Evolutionary conservation across 2,329 filamentous ascomycete species (phyloP).

Genomic region (Didymella sp.): DNA sequence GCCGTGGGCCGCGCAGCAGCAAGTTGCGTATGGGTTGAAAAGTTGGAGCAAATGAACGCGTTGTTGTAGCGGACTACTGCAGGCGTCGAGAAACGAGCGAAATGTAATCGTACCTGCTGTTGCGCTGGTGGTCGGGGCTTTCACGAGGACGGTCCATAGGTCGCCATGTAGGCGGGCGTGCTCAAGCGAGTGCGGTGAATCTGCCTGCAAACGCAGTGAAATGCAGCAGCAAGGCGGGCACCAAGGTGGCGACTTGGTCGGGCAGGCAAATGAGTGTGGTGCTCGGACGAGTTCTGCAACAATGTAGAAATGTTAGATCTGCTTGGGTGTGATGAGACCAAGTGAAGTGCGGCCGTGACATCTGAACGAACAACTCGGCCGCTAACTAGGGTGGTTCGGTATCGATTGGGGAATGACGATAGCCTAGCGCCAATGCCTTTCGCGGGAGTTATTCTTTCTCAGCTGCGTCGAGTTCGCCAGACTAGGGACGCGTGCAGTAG

Average conservation of each 20-base stretch:
- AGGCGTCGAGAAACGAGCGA: slow-evolving; percentile 27
- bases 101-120: slow-evolving; percentile 33
- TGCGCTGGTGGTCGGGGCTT: slow-evolving; percentile 33
- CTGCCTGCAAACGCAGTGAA: slow-evolving; percentile 25
- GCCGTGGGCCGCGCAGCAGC: slow-evolving; percentile 34
- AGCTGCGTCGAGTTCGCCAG: background rate
- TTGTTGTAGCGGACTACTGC: slow-evolving; percentile 15
- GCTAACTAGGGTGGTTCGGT: too few relatives aligned
- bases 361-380: slow-evolving; percentile 4
- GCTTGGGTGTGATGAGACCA: slow-evolving; percentile 6
- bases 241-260: slow-evolving; percentile 4
- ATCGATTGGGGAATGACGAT: slow-evolving; percentile 6
- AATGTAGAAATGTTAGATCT: slow-evolving; percentile 18
- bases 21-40: slow-evolving; percentile 28
- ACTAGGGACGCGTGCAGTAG: background rate
- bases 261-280: slow-evolving; percentile 19
- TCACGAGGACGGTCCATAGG: slow-evolving; percentile 42
- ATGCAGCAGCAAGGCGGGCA: slow-evolving; percentile 10
- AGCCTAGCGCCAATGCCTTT: slow-evolving; percentile 3
- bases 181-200: slow-evolving; percentile 45
- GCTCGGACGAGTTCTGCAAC: slow-evolving; percentile 17
- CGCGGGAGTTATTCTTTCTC: background rate
- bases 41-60: slow-evolving; percentile 21
- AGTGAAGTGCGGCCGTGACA: slow-evolving; percentile 15
- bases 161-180: slow-evolving; percentile 47